Percentiles rank a stretch among this genome's conserved stretches.
Conservation (phyloP, 2,329 filamentous ascomycete genomes). For the Stagonosporopsis chrysanthemi region DNA sequence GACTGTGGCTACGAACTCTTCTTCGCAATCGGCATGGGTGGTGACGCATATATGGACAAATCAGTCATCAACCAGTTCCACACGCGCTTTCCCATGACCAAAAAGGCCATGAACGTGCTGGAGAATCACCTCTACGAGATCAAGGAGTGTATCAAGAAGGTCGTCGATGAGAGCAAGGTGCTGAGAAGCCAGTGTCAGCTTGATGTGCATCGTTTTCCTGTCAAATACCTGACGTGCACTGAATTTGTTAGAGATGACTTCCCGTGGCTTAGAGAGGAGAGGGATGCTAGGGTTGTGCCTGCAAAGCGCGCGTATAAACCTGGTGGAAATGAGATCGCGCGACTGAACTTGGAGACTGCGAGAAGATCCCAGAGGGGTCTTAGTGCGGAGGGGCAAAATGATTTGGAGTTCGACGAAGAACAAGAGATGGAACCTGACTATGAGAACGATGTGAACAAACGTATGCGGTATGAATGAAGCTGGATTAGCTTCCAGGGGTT, state of each 20-base stretch:
- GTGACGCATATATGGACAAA: constrained; percentile 55
- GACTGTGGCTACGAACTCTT: constrained; percentile 60
- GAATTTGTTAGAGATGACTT: constrained; percentile 51
- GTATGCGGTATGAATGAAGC: constrained; percentile 13
- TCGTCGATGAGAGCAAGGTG: constrained; percentile 47
- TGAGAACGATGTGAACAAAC: constrained; percentile 8
- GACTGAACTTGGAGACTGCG: constrained; percentile 31
- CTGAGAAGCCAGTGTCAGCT: constrained; percentile 52
- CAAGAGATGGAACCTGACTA: constrained; percentile 5
- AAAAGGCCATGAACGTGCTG: constrained; percentile 53
- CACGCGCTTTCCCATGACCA: constrained; percentile 53
- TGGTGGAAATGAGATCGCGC: constrained; percentile 42
- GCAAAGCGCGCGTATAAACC: constrained; percentile 30
- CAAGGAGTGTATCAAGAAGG: constrained; percentile 53
- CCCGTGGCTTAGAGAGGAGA: constrained; percentile 48
- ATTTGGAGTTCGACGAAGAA: constrained; percentile 17
- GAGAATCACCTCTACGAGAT: constrained; percentile 52
- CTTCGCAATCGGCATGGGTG: constrained; percentile 49
- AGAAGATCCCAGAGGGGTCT: constrained; percentile 21
- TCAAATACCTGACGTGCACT: constrained; percentile 57
- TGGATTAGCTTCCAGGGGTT: neutral
- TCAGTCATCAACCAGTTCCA: constrained; percentile 51
- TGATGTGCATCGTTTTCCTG: constrained; percentile 46
- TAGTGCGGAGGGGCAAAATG: constrained; percentile 16
- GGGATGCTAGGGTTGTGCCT: constrained; percentile 4